Conservation (phyloP, 164 flowering plant species). For the Magnolia sinica region DNA sequence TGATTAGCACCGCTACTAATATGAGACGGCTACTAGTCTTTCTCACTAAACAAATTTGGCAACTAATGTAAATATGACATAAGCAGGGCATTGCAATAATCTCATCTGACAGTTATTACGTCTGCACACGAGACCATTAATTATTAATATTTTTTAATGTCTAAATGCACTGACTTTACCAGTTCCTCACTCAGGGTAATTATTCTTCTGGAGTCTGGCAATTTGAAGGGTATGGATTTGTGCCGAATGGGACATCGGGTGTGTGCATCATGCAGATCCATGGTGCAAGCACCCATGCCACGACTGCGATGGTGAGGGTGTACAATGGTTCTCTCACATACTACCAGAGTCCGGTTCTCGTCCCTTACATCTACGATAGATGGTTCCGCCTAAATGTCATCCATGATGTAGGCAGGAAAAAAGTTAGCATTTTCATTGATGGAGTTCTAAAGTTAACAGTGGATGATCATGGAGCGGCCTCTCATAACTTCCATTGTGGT, state of each 20-base stretch:
- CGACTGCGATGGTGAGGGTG: constrained; percentile 15
- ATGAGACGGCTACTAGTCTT: no score
- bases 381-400: constrained; percentile 38
- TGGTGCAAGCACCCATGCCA: constrained; percentile 2
- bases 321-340: constrained; percentile 14
- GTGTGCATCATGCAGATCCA: constrained; percentile 18
- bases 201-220: constrained; percentile 37
- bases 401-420: constrained; percentile 25
- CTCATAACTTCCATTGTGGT: constrained; percentile 33
- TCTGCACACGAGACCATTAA: background rate
- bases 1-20: no score
- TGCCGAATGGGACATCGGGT: constrained; percentile 24
- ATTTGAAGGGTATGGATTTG: constrained; percentile 22
- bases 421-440: constrained; percentile 24
- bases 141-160: no score
- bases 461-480: constrained; percentile 18
- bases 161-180: no score
- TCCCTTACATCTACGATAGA: constrained; percentile 19
- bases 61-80: no score
- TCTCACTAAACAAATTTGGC: no score
- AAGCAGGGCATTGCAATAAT: background rate
- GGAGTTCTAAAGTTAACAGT: constrained; percentile 19
- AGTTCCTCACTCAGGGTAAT: constrained; percentile 20
- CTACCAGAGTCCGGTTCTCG: constrained; percentile 9
- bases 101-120: no score